Conservation (phyloP, 768 basidiomycete species). For the Leucosporidium scottii region DNA sequence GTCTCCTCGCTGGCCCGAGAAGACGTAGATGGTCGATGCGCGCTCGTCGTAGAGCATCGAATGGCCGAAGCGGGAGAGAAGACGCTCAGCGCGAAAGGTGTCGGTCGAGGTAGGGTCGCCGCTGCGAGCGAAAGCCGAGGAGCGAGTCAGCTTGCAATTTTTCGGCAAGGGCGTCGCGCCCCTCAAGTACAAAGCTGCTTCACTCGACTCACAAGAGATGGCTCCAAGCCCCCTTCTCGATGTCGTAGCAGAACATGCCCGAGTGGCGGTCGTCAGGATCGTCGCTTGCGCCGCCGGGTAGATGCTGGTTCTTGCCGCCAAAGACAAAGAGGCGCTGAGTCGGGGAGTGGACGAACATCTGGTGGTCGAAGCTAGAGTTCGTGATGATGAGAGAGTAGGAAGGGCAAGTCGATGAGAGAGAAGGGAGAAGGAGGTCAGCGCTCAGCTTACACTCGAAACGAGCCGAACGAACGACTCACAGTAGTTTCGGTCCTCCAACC, state of each 20-base stretch:
- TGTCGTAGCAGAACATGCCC: constrained; percentile 27
- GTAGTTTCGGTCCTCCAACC: constrained; percentile 25
- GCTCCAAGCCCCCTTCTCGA: constrained; percentile 5
- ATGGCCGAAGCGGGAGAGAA: constrained; percentile 34
- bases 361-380: constrained; percentile 33
- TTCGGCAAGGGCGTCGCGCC: too few species aligned
- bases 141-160: not conserved
- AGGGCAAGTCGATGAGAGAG: too few species aligned
- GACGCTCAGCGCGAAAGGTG: constrained; percentile 8
- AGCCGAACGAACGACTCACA: constrained; percentile 6
- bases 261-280: not conserved
- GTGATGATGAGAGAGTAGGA: too few species aligned
- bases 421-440: not conserved
- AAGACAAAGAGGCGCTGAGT: constrained; percentile 24
- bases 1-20: constrained; percentile 32
- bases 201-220: constrained; percentile 14
- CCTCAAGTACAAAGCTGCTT: too few species aligned
- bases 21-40: constrained; percentile 24
- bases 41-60: constrained; percentile 28
- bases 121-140: constrained; percentile 3
- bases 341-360: constrained; percentile 18
- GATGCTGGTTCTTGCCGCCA: constrained; percentile 26
- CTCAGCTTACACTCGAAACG: not conserved
- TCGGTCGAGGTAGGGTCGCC: constrained; percentile 18
- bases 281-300: not conserved